A percentile compares a stretch with the other conserved stretches of the same genome.
Conservation (phyloP, 1,284 basidiomycete genomes). For the Garcileccinum viscosum region DNA sequence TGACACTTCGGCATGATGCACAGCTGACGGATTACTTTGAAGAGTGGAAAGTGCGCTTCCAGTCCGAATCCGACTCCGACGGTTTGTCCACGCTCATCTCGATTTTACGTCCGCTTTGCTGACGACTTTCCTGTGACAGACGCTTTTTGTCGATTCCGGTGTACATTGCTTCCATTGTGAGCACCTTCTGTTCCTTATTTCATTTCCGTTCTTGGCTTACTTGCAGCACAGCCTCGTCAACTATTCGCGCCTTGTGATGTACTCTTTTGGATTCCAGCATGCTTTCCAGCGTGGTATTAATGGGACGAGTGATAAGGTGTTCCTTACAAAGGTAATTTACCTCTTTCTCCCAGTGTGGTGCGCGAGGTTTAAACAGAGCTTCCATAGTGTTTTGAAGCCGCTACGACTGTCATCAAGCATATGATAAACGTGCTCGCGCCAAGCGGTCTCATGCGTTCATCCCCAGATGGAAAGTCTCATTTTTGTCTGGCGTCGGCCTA, state of each 20-base stretch:
- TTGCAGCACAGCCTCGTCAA: conserved; percentile 60
- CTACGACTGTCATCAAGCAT: conserved; percentile 68
- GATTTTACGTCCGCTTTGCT: neutral
- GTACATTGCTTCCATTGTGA: conserved; percentile 76
- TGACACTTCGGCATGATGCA: conserved; percentile 67
- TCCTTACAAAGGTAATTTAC: conserved; percentile 66
- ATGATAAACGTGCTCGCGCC: conserved; percentile 73
- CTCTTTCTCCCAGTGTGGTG: conserved; percentile 5
- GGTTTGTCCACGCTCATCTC: conserved; percentile 41
- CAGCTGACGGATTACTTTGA: conserved; percentile 62
- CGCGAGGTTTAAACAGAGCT: neutral
- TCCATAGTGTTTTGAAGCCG: conserved; percentile 67
- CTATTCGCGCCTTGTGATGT: conserved; percentile 85
- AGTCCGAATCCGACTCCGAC: conserved; percentile 57
- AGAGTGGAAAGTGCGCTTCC: conserved; percentile 68
- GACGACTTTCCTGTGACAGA: conserved; percentile 46
- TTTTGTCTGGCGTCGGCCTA: neutral
- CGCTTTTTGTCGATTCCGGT: conserved; percentile 66
- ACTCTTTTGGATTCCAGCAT: conserved; percentile 84
- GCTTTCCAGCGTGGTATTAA: conserved; percentile 75
- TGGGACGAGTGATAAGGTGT: conserved; percentile 65
- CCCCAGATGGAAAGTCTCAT: conserved; percentile 70
- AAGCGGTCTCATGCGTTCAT: conserved; percentile 79
- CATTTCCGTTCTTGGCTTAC: conserved; percentile 22
- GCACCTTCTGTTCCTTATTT: conserved; percentile 32